Conservation (phyloP, 2,329 filamentous ascomycete genomes). For the Monosporascus sp. region DNA sequence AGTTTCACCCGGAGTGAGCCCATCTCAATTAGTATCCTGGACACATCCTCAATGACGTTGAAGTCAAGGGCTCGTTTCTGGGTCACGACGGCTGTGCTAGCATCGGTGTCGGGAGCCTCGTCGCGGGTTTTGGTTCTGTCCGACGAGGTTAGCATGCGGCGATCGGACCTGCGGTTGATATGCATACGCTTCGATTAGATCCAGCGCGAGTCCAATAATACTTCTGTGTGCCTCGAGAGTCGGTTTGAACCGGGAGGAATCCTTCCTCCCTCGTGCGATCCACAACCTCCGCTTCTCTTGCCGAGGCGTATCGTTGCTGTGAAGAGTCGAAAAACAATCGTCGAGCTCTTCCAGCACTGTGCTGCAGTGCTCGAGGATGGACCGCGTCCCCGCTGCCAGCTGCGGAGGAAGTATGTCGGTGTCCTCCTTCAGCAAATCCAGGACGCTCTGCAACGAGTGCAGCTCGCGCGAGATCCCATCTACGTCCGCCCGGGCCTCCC, state of each 20-base stretch:
- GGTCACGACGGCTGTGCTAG: conserved; percentile 16
- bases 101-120: conserved; percentile 12
- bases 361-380: conserved; percentile 31
- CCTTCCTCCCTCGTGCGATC: conserved; percentile 27
- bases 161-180: not conserved
- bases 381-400: conserved; percentile 30
- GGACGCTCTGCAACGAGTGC: conserved; percentile 34
- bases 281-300: conserved; percentile 33
- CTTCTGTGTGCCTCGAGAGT: conserved; percentile 34
- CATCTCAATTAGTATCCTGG: conserved; percentile 30
- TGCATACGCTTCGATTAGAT: conserved; percentile 35
- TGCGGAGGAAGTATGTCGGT: conserved; percentile 29
- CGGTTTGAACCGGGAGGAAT: conserved; percentile 27
- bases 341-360: conserved; percentile 32
- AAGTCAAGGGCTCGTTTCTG: conserved; percentile 15
- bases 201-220: conserved; percentile 34
- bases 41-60: conserved; percentile 25
- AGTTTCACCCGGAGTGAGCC: conserved; percentile 25
- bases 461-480: conserved; percentile 35
- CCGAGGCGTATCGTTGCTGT: conserved; percentile 24
- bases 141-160: conserved; percentile 8
- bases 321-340: conserved; percentile 26
- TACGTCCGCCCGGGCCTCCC: conserved; percentile 34
- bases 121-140: conserved; percentile 23
- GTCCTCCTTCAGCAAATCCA: conserved; percentile 35